Evolutionary conservation across 148 eudicot genomes (phyloP).

Genomic region (Gaultheria prostrata): DNA sequence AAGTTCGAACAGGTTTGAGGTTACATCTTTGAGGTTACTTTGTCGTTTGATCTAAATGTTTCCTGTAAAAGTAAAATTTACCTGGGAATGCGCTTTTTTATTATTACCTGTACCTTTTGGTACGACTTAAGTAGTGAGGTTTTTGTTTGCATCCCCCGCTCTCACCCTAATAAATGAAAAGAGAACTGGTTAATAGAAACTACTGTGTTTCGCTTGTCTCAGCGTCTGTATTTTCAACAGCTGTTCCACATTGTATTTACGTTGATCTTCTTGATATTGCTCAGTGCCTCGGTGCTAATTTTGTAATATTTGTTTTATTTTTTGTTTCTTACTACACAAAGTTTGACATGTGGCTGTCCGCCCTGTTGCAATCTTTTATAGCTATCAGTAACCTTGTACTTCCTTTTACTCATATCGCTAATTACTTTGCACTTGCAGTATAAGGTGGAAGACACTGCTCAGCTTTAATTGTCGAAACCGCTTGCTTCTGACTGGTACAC

Average conservation of each 20-base stretch:
- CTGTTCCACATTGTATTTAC: neutral
- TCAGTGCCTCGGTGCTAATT: neutral
- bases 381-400: conserved; percentile 1
- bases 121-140: neutral
- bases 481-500: conserved; percentile 95
- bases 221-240: neutral
- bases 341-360: neutral
- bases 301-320: neutral
- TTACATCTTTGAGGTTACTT: conserved; percentile 19
- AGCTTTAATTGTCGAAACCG: conserved; percentile 97
- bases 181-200: neutral
- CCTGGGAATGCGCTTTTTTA: neutral
- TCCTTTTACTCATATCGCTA: conserved; percentile 1
- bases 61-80: neutral
- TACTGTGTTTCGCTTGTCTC: neutral
- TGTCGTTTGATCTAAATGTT: neutral
- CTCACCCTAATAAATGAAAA: neutral
- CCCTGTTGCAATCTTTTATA: neutral
- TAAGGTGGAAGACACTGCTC: conserved; percentile 98
- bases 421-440: conserved; percentile 50
- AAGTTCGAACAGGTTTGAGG: conserved; percentile 75
- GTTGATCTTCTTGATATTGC: neutral
- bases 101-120: neutral
- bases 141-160: neutral
- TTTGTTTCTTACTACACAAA: neutral